Conservation (phyloP, 2,329 filamentous ascomycete genomes). For the Colletotrichum melonis region DNA sequence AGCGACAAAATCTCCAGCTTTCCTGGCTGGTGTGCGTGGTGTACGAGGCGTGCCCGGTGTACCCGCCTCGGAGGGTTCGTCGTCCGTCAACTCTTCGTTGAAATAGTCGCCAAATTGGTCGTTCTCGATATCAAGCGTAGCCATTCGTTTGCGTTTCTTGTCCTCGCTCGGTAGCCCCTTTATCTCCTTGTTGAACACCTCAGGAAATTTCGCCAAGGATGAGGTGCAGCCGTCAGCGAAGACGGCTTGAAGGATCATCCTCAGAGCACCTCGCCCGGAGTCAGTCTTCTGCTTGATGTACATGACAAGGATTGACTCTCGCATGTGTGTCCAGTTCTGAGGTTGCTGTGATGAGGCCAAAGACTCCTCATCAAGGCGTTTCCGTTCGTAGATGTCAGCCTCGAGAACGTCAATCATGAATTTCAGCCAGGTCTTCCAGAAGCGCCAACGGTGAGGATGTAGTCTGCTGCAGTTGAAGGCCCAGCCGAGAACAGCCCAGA, state of each 20-base stretch:
- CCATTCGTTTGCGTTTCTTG: constrained; percentile 62
- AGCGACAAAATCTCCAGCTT: constrained; percentile 47
- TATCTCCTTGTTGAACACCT: constrained; percentile 77
- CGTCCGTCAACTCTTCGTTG: constrained; percentile 52
- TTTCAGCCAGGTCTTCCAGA: constrained; percentile 84
- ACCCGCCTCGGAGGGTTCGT: constrained; percentile 60
- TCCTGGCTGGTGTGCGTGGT: constrained; percentile 32
- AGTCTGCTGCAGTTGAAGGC: constrained; percentile 85
- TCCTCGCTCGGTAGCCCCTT: constrained; percentile 52
- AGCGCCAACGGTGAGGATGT: constrained; percentile 79
- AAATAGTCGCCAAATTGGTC: constrained; percentile 70
- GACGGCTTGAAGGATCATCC: constrained; percentile 72
- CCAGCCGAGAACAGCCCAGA: constrained; percentile 93
- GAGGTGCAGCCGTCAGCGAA: constrained; percentile 73
- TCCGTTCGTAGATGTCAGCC: constrained; percentile 72
- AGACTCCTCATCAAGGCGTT: constrained; percentile 57
- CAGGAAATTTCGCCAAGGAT: constrained; percentile 65
- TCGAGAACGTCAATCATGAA: constrained; percentile 84
- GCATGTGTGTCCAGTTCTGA: constrained; percentile 38
- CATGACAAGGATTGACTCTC: constrained; percentile 68
- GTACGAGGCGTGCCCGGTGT: constrained; percentile 49
- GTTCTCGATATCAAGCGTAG: constrained; percentile 67
- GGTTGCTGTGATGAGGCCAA: constrained; percentile 30
- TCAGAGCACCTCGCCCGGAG: constrained; percentile 57
- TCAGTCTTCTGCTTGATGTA: constrained; percentile 63